phyloP scores from a whole-genome alignment of 208 protist species.

The Crithidia fasciculata region DNA sequence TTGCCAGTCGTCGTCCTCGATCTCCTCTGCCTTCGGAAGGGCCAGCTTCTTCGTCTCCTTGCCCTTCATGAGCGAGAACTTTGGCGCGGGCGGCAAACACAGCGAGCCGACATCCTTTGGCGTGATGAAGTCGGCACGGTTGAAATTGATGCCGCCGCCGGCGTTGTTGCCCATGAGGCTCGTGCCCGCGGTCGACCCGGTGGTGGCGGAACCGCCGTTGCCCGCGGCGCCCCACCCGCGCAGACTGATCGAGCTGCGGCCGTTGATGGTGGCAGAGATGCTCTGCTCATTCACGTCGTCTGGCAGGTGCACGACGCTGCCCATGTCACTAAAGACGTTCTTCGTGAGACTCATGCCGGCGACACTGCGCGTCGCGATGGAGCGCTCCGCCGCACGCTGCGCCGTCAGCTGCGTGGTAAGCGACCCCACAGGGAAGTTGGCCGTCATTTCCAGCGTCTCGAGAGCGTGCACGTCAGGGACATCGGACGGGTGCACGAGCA shows the following conservation, averaged over 20 bases:
- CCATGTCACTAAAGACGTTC: slow-evolving; percentile 29
- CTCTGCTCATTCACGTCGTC: slow-evolving; percentile 36
- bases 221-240: slow-evolving; percentile 18
- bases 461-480: slow-evolving; percentile 69
- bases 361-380: slow-evolving; percentile 20
- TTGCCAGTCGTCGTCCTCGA: slow-evolving; percentile 75
- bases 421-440: slow-evolving; percentile 69
- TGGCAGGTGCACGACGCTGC: slow-evolving; percentile 24
- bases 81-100: slow-evolving; percentile 20
- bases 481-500: slow-evolving; percentile 54
- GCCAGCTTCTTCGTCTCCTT: slow-evolving; percentile 41
- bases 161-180: neutral
- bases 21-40: slow-evolving; percentile 72
- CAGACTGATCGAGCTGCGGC: slow-evolving; percentile 38
- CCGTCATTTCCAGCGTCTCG: slow-evolving; percentile 76
- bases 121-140: slow-evolving; percentile 18
- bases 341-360: slow-evolving; percentile 25
- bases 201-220: neutral
- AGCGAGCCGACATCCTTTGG: slow-evolving; percentile 24
- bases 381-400: slow-evolving; percentile 37
- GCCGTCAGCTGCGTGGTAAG: slow-evolving; percentile 44
- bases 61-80: slow-evolving; percentile 32
- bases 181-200: neutral
- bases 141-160: slow-evolving; percentile 18
- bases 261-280: slow-evolving; percentile 39